Conservation (phyloP, 495 filamentous ascomycete genomes). For the Viridothelium virens region DNA sequence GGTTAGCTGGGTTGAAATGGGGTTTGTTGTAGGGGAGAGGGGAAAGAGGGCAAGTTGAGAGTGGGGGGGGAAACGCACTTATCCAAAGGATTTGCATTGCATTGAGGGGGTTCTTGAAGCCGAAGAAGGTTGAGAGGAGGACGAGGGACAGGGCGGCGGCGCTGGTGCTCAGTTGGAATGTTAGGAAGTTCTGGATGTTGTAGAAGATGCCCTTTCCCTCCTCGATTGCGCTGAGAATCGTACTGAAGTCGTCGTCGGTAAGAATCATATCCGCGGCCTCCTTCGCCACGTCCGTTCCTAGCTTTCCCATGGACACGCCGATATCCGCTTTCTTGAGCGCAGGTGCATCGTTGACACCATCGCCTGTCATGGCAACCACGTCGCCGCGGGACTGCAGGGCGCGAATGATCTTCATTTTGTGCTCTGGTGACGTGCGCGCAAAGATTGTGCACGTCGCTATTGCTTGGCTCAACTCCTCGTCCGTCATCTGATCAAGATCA, state of each 20-base stretch:
- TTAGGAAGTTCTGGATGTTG: slow-evolving; percentile 99
- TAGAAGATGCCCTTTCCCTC: slow-evolving; percentile 99
- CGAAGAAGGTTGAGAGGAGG: slow-evolving; percentile 80
- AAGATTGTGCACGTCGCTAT: slow-evolving; percentile 88
- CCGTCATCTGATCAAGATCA: slow-evolving; percentile 84
- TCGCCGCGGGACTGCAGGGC: slow-evolving; percentile 90
- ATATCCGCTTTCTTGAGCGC: slow-evolving; percentile 97
- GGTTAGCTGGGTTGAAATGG: not conserved
- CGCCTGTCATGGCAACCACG: slow-evolving; percentile 97
- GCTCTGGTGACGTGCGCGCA: slow-evolving; percentile 89
- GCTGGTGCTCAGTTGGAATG: slow-evolving; percentile 95
- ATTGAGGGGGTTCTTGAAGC: slow-evolving; percentile 89
- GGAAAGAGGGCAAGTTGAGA: not conserved
- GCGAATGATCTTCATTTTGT: slow-evolving; percentile 93
- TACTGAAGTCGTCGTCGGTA: slow-evolving; percentile 96
- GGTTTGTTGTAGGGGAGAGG: slow-evolving; percentile 21
- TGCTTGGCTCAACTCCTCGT: slow-evolving; percentile 68
- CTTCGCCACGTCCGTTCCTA: slow-evolving; percentile 96
- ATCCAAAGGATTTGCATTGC: slow-evolving; percentile 99
- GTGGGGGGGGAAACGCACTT: slow-evolving; percentile 54
- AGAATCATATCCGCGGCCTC: slow-evolving; percentile 99
- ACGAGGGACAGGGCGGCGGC: slow-evolving; percentile 89
- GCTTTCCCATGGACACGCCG: slow-evolving; percentile 90
- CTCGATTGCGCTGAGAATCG: slow-evolving; percentile 91
- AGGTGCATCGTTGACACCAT: slow-evolving; percentile 95